phyloP scores from a whole-genome alignment of 768 basidiomycete species.

The Mycena rebaudengoi region DNA sequence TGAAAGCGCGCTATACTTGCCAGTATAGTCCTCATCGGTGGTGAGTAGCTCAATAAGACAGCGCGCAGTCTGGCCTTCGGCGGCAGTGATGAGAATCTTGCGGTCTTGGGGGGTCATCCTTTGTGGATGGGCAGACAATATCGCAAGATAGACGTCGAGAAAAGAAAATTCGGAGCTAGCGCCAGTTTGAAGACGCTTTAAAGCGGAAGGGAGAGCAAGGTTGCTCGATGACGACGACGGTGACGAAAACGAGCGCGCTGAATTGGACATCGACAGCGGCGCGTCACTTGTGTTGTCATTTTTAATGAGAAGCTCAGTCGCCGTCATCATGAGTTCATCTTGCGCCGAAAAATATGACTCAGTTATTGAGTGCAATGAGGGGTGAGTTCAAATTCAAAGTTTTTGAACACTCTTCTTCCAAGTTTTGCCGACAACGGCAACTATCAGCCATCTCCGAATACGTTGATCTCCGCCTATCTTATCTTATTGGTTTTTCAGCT shows the following conservation, averaged over 20 bases:
- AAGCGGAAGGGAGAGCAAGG: no score
- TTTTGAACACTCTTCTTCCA: no score
- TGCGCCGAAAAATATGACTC: no score
- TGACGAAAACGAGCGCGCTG: constrained; percentile 9
- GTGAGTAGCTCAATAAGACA: constrained; percentile 38
- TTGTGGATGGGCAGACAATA: no score
- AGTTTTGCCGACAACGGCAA: no score
- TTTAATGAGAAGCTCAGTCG: no score
- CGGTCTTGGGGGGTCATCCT: constrained; percentile 14
- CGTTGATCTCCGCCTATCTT: no score
- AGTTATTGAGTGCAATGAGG: no score
- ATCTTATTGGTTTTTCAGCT: no score
- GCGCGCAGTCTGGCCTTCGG: constrained; percentile 40
- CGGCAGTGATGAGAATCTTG: constrained; percentile 38
- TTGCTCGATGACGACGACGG: constrained; percentile 3
- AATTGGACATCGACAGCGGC: not conserved
- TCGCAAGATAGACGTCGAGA: not conserved
- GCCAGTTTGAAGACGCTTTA: constrained; percentile 5
- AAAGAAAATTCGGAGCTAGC: not conserved
- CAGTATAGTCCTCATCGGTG: not conserved
- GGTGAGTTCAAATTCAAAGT: no score
- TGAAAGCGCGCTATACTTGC: not conserved
- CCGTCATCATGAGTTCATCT: no score
- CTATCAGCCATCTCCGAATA: no score
- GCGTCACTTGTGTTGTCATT: not conserved